Evolutionary conservation across 306 rosid species (phyloP), one percentile per base, ranked within the genome.

Genomic region (Notholithocarpus densiflorus): DNA sequence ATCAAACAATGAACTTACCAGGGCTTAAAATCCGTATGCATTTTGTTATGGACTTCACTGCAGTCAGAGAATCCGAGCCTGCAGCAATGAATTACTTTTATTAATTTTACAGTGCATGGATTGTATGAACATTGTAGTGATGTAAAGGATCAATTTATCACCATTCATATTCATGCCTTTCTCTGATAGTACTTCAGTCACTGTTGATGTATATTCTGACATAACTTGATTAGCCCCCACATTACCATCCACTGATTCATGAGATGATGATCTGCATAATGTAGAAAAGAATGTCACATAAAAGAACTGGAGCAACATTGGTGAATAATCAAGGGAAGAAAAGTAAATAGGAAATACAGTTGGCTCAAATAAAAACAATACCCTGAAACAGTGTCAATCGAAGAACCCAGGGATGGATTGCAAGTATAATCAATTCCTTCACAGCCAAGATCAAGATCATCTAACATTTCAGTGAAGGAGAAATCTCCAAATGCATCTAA

Each of bases 401-500:
- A 84, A 73, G 72, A 83, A 68, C 72, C 80, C 32, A 87, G 43
- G 23, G 79, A 15, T 62, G 90, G 91, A 26, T 64, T 75, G 80
- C 82, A 80, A 75, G 89, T 59, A 85, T 84, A 86, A 62, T 83
- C 89, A 84, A 84, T 55, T 75, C 77, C 93, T 70, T 82, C 94
- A 71, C 81, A 82, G 55, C 83, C 85, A 65, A 89, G 76, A 73
- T 92, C 97, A 19, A 90, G 82, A 55, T 90, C 94, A 56, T 78
- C 83, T 40, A 94, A 88, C 89, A 92, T 79, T 51, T 92, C 97
- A 45, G 82, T 73, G 68, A 94, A 88, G 55, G 91, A 89, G 77
- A 90, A 94, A 73, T 94, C 98, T 51, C 88, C 95, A 20, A 90
- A 66, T 70, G 78, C 83, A 52, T 93, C 96, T 4, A 93, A 84